These are phyloP conservation scores for Huiozyma sinensis DNA, from an alignment of 805 yeast species.

Conservation along the genomic window DNA sequence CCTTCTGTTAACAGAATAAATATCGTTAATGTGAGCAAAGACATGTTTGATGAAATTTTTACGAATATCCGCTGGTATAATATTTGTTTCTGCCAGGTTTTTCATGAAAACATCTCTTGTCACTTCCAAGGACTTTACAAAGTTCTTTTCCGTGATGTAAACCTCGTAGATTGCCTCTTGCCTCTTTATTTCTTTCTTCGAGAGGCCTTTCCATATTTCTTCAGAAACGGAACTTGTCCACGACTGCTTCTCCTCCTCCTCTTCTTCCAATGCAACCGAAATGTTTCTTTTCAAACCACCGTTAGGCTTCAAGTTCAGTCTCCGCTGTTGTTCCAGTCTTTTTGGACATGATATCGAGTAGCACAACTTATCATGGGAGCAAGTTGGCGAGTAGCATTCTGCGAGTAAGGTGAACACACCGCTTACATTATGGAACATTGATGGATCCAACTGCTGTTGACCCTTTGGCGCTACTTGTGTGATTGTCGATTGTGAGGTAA, in stretches of 20 bases:
- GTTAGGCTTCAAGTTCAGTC: constrained; percentile 77
- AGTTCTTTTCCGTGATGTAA: constrained; percentile 87
- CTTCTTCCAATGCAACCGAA: constrained; percentile 27
- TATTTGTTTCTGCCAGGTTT: constrained; percentile 76
- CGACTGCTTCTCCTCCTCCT: constrained; percentile 65
- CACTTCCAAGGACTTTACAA: constrained; percentile 88
- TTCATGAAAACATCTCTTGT: constrained; percentile 88
- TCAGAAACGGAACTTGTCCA: constrained; percentile 92
- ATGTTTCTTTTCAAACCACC: constrained; percentile 69
- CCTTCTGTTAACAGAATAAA: constrained; percentile 69
- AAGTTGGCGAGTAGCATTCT: constrained; percentile 95
- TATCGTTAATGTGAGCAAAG: constrained; percentile 80
- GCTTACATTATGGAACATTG: constrained; percentile 32
- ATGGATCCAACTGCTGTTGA: neutral
- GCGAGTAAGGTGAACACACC: constrained; percentile 91
- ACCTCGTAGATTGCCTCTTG: constrained; percentile 94
- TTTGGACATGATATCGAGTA: constrained; percentile 96
- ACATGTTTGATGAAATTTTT: constrained; percentile 88
- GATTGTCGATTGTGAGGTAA: neutral
- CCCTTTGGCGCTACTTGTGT: neutral
- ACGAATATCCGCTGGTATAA: constrained; percentile 79
- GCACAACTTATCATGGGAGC: constrained; percentile 78
- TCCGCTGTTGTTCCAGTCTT: constrained; percentile 88
- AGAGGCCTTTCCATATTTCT: constrained; percentile 63
- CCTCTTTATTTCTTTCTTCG: constrained; percentile 77